Evolutionary conservation across 371 early-diverging fungal species (phyloP).

Genomic region (Blastocladiella emersonii): DNA sequence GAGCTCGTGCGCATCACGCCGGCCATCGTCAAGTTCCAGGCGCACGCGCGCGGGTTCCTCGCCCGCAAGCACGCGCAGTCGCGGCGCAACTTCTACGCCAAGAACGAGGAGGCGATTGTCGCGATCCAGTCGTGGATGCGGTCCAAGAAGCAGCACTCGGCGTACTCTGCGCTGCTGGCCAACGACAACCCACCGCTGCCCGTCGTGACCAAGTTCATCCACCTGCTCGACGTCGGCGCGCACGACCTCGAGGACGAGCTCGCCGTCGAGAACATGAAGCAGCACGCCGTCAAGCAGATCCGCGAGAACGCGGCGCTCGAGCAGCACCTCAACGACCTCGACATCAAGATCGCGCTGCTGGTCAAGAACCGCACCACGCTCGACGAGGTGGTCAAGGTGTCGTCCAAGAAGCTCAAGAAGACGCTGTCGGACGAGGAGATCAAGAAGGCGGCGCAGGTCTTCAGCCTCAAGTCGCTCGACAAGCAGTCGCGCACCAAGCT

Average conservation of each 20-base stretch:
- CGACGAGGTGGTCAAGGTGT: slow-evolving; percentile 69
- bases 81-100: not conserved
- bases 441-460: not conserved
- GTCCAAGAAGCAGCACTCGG: not conserved
- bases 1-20: slow-evolving; percentile 20
- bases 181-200: slow-evolving; percentile 60
- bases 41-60: slow-evolving; percentile 36
- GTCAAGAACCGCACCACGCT: slow-evolving; percentile 91
- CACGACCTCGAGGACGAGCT: slow-evolving; percentile 85
- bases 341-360: slow-evolving; percentile 91
- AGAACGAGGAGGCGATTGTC: slow-evolving; percentile 4
- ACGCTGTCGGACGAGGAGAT: slow-evolving; percentile 1
- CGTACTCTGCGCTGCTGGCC: not conserved
- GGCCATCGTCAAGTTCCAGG: slow-evolving; percentile 40
- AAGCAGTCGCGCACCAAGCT: slow-evolving; percentile 62
- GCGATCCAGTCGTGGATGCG: not conserved
- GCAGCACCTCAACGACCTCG: slow-evolving; percentile 68
- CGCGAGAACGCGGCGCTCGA: slow-evolving; percentile 79
- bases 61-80: slow-evolving; percentile 24
- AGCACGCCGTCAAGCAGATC: slow-evolving; percentile 70
- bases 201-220: slow-evolving; percentile 71
- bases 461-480: slow-evolving; percentile 54
- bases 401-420: slow-evolving; percentile 26
- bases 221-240: slow-evolving; percentile 78
- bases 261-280: slow-evolving; percentile 69